Evolutionary conservation across 352 stramenopile genomes (phyloP).

Genomic region (Pythium phragmiticola): DNA sequence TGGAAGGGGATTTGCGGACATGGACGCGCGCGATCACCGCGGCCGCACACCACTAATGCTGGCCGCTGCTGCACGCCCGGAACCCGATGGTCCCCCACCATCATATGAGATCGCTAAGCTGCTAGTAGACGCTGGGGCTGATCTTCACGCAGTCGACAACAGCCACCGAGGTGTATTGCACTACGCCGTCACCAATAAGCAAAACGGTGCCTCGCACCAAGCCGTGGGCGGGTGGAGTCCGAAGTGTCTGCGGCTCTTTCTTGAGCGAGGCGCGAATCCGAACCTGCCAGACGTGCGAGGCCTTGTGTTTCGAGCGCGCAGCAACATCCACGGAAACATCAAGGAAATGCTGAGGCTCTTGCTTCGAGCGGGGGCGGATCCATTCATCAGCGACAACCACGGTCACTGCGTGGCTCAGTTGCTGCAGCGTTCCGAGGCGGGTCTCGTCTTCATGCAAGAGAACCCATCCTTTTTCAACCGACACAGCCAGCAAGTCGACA

Average conservation of each 20-base stretch:
- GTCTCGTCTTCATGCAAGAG: neutral
- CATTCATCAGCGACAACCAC: neutral
- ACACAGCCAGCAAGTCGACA: too few relatives aligned
- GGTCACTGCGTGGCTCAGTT: neutral
- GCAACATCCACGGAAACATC: neutral
- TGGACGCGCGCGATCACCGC: neutral
- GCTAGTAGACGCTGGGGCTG: neutral
- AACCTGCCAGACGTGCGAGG: neutral
- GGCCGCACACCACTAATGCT: constrained; percentile 11
- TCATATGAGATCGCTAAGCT: neutral
- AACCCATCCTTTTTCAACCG: neutral
- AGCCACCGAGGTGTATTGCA: neutral
- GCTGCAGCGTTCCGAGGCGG: neutral
- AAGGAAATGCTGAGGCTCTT: neutral
- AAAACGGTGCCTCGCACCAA: too few relatives aligned
- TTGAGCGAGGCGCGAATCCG: neutral
- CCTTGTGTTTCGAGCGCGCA: neutral
- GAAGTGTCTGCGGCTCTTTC: neutral
- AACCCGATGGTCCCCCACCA: too few relatives aligned
- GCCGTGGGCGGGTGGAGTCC: neutral
- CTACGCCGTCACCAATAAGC: neutral
- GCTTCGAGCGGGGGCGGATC: neutral
- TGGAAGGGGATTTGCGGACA: neutral
- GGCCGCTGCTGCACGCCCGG: neutral
- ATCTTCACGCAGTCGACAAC: neutral